phyloP scores from a whole-genome alignment of 73 alveolate genomes.

The Tetrahymena thermophila region DNA sequence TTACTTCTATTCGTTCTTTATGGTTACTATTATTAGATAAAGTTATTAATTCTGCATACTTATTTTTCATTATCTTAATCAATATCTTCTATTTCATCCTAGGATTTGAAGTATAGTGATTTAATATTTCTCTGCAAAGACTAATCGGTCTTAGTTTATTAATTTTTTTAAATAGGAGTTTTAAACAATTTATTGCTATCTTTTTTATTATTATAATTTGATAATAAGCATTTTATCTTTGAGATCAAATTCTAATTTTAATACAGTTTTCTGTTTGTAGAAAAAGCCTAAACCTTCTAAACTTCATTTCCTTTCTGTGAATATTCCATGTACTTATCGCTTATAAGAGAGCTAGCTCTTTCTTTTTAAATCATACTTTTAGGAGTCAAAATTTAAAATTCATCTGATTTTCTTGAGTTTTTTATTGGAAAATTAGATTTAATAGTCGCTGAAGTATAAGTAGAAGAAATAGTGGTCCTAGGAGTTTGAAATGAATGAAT shows the following conservation, averaged over 20 bases:
- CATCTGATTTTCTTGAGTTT: background rate
- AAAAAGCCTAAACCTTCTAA: background rate
- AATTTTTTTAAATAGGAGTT: background rate
- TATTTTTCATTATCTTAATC: background rate
- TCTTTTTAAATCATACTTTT: background rate
- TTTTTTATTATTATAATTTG: too few species aligned
- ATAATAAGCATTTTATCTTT: background rate
- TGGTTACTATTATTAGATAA: background rate
- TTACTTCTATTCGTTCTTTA: background rate
- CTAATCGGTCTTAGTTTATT: background rate
- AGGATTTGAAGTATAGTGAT: background rate
- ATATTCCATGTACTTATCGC: background rate
- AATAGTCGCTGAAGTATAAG: background rate
- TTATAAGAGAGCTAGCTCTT: background rate
- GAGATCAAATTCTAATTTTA: background rate
- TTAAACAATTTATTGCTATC: background rate
- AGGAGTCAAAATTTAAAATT: background rate
- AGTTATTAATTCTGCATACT: background rate
- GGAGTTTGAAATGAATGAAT: background rate
- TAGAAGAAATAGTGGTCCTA: background rate
- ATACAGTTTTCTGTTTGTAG: background rate
- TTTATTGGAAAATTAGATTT: background rate
- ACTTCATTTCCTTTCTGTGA: background rate
- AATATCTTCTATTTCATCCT: background rate
- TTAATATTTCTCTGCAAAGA: background rate